Conservation (phyloP, 208 protist species). For the Polymyxa betae region DNA sequence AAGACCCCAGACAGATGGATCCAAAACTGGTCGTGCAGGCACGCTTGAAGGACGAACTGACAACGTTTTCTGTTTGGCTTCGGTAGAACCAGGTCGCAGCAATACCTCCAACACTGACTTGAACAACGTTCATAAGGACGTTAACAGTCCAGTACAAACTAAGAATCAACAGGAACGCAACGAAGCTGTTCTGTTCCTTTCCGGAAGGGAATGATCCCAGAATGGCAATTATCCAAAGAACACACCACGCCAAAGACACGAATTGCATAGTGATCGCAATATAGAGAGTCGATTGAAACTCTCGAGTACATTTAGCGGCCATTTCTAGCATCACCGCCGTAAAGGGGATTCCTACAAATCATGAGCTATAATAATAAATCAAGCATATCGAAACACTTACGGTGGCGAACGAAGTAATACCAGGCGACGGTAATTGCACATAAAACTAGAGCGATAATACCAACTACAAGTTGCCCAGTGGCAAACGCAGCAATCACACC, state of each 20-base stretch:
- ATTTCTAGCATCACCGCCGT: conserved; percentile 29
- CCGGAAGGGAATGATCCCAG: neutral
- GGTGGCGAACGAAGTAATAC: conserved; percentile 41
- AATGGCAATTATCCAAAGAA: neutral
- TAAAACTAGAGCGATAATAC: conserved; percentile 10
- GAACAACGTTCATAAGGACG: conserved; percentile 48
- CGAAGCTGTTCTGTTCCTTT: neutral
- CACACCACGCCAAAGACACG: neutral
- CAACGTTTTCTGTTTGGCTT: conserved; percentile 14
- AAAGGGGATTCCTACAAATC: conserved; percentile 5
- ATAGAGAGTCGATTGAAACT: neutral
- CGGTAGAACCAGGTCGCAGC: conserved; percentile 43
- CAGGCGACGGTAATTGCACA: neutral
- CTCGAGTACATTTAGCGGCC: neutral
- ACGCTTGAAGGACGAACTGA: neutral
- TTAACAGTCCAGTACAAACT: conserved; percentile 42
- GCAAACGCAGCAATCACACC: neutral
- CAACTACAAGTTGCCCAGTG: neutral
- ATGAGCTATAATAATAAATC: neutral
- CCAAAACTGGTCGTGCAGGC: conserved; percentile 41
- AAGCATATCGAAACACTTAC: neutral
- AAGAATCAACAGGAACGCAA: conserved; percentile 43
- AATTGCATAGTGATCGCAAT: conserved; percentile 15
- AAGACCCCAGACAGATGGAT: conserved; percentile 49
- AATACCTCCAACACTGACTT: conserved; percentile 28